Percentiles rank a stretch among this genome's conserved stretches.
Conservation (phyloP, 2,329 filamentous ascomycete genomes). For the Moelleriella libera region DNA sequence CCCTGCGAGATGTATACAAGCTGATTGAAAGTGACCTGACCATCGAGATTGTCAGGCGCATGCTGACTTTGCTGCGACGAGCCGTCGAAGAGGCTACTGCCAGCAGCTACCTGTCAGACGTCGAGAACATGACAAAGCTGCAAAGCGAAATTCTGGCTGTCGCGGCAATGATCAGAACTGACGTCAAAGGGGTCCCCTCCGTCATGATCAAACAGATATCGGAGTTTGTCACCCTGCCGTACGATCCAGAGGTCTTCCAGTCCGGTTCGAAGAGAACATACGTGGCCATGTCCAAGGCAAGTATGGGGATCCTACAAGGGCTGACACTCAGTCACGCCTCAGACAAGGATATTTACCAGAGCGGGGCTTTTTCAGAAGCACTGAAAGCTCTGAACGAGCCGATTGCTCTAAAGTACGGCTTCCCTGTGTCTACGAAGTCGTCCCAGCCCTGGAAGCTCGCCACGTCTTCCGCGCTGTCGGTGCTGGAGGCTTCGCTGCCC, state of each 20-base stretch:
- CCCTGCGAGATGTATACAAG: conserved; percentile 64
- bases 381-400: conserved; percentile 55
- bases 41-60: conserved; percentile 46
- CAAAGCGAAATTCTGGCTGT: conserved; percentile 57
- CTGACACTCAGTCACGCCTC: conserved; percentile 44
- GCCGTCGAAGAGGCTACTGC: conserved; percentile 58
- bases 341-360: conserved; percentile 54
- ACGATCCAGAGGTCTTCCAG: conserved; percentile 25
- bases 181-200: conserved; percentile 49
- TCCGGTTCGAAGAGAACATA: conserved; percentile 53
- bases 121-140: conserved; percentile 59
- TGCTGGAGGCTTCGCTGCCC: conserved; percentile 53
- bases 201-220: conserved; percentile 57
- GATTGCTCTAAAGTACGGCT: conserved; percentile 69
- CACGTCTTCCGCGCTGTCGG: conserved; percentile 52
- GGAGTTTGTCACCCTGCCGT: conserved; percentile 58
- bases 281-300: conserved; percentile 74
- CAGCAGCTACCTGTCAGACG: conserved; percentile 54
- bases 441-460: conserved; percentile 67
- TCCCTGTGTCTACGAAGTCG: conserved; percentile 56
- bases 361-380: conserved; percentile 49
- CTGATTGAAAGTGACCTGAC: conserved; percentile 53
- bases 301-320: conserved; percentile 55
- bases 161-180: conserved; percentile 52
- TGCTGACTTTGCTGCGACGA: conserved; percentile 56